Evolutionary conservation across 2,329 filamentous ascomycete genomes (phyloP).

Genomic region (Colletotrichum limetticola): DNA sequence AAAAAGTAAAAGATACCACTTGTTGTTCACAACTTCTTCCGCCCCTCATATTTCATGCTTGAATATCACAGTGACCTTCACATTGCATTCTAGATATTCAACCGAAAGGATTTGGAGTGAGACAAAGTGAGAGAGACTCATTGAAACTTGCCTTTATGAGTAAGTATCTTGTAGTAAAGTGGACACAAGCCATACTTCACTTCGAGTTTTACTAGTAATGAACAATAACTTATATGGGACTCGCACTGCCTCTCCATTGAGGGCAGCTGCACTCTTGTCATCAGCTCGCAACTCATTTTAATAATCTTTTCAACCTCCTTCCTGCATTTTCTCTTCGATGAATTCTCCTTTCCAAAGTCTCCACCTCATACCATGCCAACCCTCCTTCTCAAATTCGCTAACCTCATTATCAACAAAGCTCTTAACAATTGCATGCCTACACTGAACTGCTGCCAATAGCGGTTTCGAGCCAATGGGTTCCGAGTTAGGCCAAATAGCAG

Average conservation of each 20-base stretch:
- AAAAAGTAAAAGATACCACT: slow-evolving; percentile 13
- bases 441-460: neutral
- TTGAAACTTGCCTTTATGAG: no score
- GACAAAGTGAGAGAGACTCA: no score
- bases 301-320: neutral
- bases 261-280: no score
- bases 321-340: neutral
- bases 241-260: no score
- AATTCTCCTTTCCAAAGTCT: neutral
- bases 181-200: no score
- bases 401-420: neutral
- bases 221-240: no score
- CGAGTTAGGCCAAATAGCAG: neutral
- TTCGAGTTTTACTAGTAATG: no score
- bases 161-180: no score
- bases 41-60: neutral
- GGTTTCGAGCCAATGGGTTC: neutral
- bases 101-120: no score
- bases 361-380: neutral
- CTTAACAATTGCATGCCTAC: neutral
- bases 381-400: neutral
- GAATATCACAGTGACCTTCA: no score
- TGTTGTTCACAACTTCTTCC: neutral
- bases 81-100: no score
- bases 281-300: no score